These are phyloP conservation scores for Phylloporus rhodoxanthus DNA, from an alignment of 768 basidiomycete species.

Conservation along the genomic window DNA sequence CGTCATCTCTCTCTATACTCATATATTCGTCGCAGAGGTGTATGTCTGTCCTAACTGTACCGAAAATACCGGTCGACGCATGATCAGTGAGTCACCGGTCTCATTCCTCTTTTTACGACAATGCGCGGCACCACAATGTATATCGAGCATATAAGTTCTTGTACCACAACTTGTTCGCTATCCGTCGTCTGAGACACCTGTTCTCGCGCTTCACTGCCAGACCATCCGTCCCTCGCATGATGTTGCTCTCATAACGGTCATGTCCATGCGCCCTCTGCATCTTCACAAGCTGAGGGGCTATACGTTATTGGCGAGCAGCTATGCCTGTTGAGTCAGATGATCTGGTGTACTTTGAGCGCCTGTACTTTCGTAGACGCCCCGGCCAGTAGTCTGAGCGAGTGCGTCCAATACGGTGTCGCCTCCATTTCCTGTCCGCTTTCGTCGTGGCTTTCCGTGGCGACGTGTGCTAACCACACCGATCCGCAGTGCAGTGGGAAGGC, in stretches of 20 bases:
- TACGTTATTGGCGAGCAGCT: constrained; percentile 32
- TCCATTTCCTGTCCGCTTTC: constrained; percentile 12
- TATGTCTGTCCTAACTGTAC: constrained; percentile 56
- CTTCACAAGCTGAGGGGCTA: constrained; percentile 30
- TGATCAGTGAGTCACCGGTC: constrained; percentile 65
- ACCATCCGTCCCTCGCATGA: constrained; percentile 26
- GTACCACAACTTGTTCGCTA: constrained; percentile 34
- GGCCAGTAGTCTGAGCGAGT: constrained; percentile 15
- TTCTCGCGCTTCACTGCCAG: constrained; percentile 30
- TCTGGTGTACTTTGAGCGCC: constrained; percentile 32
- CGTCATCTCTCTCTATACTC: constrained; percentile 4
- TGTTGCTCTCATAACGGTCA: constrained; percentile 31
- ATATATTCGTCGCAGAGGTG: constrained; percentile 40
- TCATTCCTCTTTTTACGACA: constrained; percentile 28
- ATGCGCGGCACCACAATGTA: constrained; percentile 30
- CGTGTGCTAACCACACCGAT: constrained; percentile 27
- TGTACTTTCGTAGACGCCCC: constrained; percentile 22
- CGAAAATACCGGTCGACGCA: constrained; percentile 54
- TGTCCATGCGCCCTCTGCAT: constrained; percentile 29
- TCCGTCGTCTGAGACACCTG: constrained; percentile 29
- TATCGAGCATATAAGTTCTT: constrained; percentile 34
- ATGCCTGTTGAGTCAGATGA: constrained; percentile 33
- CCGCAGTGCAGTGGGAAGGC: constrained; percentile 70
- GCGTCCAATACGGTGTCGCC: background rate
- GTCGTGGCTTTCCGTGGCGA: constrained; percentile 12